phyloP scores from a whole-genome alignment of 345 rosid genomes.

The Populus simonii region DNA sequence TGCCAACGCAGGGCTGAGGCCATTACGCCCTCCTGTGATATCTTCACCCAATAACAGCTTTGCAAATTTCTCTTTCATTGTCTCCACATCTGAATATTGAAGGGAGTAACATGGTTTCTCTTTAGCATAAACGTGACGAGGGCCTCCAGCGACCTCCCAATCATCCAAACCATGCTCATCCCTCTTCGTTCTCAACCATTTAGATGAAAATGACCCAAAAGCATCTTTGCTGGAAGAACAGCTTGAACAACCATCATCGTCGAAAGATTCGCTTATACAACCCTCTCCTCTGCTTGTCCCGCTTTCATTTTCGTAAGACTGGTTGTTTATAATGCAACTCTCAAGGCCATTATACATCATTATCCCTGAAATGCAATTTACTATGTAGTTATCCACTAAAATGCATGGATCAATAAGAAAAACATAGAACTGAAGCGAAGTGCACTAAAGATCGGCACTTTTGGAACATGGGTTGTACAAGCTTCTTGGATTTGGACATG shows the following conservation, averaged over 20 bases:
- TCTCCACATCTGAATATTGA: conserved; percentile 58
- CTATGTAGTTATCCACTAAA: background rate
- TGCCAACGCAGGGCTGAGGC: conserved; percentile 69
- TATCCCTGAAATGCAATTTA: conserved; percentile 47
- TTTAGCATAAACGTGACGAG: conserved; percentile 47
- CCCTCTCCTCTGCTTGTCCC: conserved; percentile 81
- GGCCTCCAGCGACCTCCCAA: conserved; percentile 57
- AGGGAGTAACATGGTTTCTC: conserved; percentile 48
- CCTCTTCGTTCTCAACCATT: conserved; percentile 59
- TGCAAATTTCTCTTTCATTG: conserved; percentile 80
- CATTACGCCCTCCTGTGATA: conserved; percentile 70
- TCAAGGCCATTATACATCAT: conserved; percentile 84
- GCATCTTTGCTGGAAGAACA: conserved; percentile 95
- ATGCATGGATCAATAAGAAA: background rate
- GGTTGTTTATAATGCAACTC: conserved; percentile 75
- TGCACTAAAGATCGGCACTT: background rate
- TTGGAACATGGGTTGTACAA: background rate
- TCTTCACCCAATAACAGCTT: conserved; percentile 86
- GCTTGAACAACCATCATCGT: conserved; percentile 68
- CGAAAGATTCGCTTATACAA: conserved; percentile 67
- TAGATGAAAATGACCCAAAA: conserved; percentile 78
- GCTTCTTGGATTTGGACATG: background rate
- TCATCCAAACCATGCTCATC: conserved; percentile 52
- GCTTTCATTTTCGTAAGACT: conserved; percentile 77
- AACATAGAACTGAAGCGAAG: background rate